Evolutionary conservation across 2,329 filamentous ascomycete species (phyloP).

Genomic region (Sclerotinia nivalis): DNA sequence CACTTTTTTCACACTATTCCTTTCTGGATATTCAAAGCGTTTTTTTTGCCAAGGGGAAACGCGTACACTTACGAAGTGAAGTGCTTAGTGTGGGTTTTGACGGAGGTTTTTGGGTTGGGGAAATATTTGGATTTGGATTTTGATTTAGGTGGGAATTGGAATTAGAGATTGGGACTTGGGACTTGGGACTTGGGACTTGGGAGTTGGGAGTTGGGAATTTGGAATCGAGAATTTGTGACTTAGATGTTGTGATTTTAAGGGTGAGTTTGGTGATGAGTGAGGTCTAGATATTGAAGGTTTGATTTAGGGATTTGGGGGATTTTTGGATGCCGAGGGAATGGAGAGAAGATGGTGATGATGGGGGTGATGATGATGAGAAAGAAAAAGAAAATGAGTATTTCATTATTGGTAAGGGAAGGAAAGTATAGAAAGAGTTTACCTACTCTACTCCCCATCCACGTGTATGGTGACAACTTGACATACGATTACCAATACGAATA

Average conservation of each 20-base stretch:
- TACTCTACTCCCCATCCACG: background rate
- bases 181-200: too few species aligned
- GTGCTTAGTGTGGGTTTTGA: too few species aligned
- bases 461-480: background rate
- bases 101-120: background rate
- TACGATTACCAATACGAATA: background rate
- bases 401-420: background rate
- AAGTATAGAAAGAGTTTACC: background rate
- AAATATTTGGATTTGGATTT: background rate
- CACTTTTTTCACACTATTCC: too few species aligned
- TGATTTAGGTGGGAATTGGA: background rate
- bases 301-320: background rate
- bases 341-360: background rate
- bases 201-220: too few species aligned
- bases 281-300: background rate
- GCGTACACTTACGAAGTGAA: too few species aligned
- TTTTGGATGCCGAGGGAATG: background rate
- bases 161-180: too few species aligned
- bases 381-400: background rate
- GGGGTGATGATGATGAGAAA: too few species aligned
- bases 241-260: background rate
- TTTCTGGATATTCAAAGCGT: too few species aligned
- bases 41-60: too few species aligned
- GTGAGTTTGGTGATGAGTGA: background rate
- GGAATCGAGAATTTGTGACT: too few species aligned